These are phyloP conservation scores for Umbellularia californica DNA, from an alignment of 164 flowering plant species.

Conservation along the genomic window DNA sequence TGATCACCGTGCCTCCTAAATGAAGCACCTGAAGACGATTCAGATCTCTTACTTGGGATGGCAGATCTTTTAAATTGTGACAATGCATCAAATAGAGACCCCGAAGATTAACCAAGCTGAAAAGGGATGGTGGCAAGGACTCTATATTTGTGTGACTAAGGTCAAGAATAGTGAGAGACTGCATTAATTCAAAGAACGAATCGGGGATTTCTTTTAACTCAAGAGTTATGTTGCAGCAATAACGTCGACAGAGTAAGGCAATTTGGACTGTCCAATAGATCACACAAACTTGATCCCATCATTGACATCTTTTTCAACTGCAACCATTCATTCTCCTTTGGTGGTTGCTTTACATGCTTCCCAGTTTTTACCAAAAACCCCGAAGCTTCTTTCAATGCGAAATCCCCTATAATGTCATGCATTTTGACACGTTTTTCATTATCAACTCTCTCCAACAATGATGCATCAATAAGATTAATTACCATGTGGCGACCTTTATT, in stretches of 20 bases:
- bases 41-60: conserved; percentile 18
- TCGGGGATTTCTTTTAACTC: conserved; percentile 1
- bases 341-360: not conserved
- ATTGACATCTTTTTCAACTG: conserved; percentile 8
- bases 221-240: conserved; percentile 9
- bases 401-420: conserved; percentile 36
- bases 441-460: conserved; percentile 9
- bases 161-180: conserved; percentile 20
- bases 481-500: conserved; percentile 21
- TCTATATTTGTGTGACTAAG: conserved; percentile 14
- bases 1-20: not conserved
- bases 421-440: conserved; percentile 18
- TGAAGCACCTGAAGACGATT: conserved; percentile 9
- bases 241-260: conserved; percentile 17
- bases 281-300: conserved; percentile 6
- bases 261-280: conserved; percentile 2
- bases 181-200: conserved; percentile 23
- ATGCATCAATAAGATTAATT: conserved; percentile 15
- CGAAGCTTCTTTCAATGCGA: conserved; percentile 12
- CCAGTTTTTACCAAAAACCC: conserved; percentile 19
- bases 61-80: not conserved
- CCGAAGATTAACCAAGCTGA: conserved; percentile 14
- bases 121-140: conserved; percentile 20
- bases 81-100: conserved; percentile 6
- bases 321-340: conserved; percentile 11